Evolutionary conservation across 805 yeast species (phyloP), one percentile per base, ranked within the genome.

Genomic region (Candida gorgasii): DNA sequence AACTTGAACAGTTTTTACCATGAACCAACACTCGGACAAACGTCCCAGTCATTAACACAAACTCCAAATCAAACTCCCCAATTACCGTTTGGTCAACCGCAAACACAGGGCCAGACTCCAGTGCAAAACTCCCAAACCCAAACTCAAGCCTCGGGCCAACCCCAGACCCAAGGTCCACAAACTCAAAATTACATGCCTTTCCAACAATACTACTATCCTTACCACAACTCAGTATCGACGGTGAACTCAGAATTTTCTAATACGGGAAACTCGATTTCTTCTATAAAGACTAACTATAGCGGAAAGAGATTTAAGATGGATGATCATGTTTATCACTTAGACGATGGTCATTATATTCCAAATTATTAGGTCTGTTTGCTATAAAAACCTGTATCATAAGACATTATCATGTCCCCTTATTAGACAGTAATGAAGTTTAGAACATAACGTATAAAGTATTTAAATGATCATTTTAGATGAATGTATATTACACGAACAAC

Each of bases 1-100:
- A 47, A 47, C 17, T 36, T 47, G 29, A 44, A 42, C 24, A 32
- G 38, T 15, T 45, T 47, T n/a, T 47, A 47, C 17, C 51, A 47
- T 27, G 48, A 47, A 11, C 31, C 17, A 14, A 22, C 14, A 16
- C 30, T 20, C 27, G n/a, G n/a, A 4, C 30, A 13, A 12, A n/a
- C 24, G 4, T 15, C 24, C 6, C 9, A 12, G 11, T 13, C 31
- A 28, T 28, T 14, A 6, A 24, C 28, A 7, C 39, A 26, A 14
- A 39, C 30, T 18, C 31, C 17, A 7, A 13, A 11, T 26, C 23
- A 8, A 12, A 11, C 37, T 22, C 23, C 15, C n/a, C 23, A 15
- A 9, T 11, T 26, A 23, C 23, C 30, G 3, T 27, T 24, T 20
- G 34, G 22, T 16, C 34, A 24, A 18, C 39, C 27, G 14, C 26